phyloP scores from a whole-genome alignment of 805 yeast genomes.

The Candida sphagnicola region DNA sequence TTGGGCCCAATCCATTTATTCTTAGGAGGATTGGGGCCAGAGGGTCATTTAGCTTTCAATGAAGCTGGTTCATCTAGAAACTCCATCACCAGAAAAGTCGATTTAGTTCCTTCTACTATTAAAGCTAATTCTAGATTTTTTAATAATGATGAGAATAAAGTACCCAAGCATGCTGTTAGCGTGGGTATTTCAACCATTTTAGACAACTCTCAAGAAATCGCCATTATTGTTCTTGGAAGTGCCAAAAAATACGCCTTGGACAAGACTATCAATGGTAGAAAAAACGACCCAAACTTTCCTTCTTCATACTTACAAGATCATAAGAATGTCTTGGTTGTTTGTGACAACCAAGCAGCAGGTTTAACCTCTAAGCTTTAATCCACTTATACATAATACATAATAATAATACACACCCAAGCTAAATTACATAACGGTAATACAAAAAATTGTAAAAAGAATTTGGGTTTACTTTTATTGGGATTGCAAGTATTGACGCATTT shows the following conservation, averaged over 20 bases:
- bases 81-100: slow-evolving; percentile 44
- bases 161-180: slow-evolving; percentile 48
- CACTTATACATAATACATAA: background rate
- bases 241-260: slow-evolving; percentile 44
- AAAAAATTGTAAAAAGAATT: background rate
- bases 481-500: too few relatives aligned
- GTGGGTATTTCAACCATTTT: slow-evolving; percentile 58
- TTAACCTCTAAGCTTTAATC: slow-evolving; percentile 28
- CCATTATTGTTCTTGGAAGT: slow-evolving; percentile 49
- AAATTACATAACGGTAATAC: too few relatives aligned
- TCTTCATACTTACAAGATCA: slow-evolving; percentile 49
- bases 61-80: slow-evolving; percentile 49
- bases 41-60: slow-evolving; percentile 60
- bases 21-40: slow-evolving; percentile 58
- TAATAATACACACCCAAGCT: too few relatives aligned
- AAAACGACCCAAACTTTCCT: slow-evolving; percentile 41
- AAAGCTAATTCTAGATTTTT: slow-evolving; percentile 54
- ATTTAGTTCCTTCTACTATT: slow-evolving; percentile 46
- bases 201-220: slow-evolving; percentile 51
- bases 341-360: slow-evolving; percentile 48
- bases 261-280: slow-evolving; percentile 37
- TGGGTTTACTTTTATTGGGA: too few relatives aligned
- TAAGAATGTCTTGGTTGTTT: slow-evolving; percentile 38
- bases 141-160: slow-evolving; percentile 40
- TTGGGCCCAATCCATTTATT: slow-evolving; percentile 52